Evolutionary conservation across 2,329 filamentous ascomycete species (phyloP), one percentile per base, ranked within the genome.

Genomic region (Lasiodiplodia theobromae): DNA sequence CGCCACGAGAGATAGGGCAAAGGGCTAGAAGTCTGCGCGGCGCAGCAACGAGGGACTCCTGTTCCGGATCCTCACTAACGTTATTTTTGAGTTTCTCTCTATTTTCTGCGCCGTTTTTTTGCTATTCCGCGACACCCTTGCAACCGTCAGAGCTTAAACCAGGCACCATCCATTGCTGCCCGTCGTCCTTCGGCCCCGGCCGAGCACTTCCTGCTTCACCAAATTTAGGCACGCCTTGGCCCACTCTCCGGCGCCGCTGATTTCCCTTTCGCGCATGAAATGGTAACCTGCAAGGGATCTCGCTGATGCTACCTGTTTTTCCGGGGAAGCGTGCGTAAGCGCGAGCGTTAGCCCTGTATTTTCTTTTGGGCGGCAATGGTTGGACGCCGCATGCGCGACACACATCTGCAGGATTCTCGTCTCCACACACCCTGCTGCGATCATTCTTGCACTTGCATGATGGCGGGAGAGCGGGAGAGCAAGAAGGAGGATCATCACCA

Each of bases 311-410:
- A 31, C 31, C n/a, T 38, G 31, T 12, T 31, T 52, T 64, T 38
- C 51, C 60, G 44, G 60, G 60, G 60, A 64, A 28, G 60, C 60
- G 60, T 49, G 40, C 31, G 44, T 47, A 47, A 38, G 47, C 58
- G 58, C 44, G 58, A 63, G 21, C 58, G 40, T 63, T 63, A 63
- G 58, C 57, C 57, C 23, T 31, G 58, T 25, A 60, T 47, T 44
- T n/a, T n/a, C 21, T 47, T 18, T 18, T 16, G 40, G 40, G 16
- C 14, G 16, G 14, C 16, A 18, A 7, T 44, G 31, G 31, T 34
- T 34, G 31, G 31, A 34, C 31, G 31, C 60, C 60, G 60, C 23
- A 64, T 64, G 60, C 60, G 60, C 60, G 60, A 64, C 60, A 64
- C 60, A 53, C 47, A 11, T 38, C 31, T 47, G 44, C 44, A 47